Percentiles rank a stretch among this genome's conserved stretches.
Conservation (phyloP, 2,329 filamentous ascomycete species). For the Alternaria triticina region DNA sequence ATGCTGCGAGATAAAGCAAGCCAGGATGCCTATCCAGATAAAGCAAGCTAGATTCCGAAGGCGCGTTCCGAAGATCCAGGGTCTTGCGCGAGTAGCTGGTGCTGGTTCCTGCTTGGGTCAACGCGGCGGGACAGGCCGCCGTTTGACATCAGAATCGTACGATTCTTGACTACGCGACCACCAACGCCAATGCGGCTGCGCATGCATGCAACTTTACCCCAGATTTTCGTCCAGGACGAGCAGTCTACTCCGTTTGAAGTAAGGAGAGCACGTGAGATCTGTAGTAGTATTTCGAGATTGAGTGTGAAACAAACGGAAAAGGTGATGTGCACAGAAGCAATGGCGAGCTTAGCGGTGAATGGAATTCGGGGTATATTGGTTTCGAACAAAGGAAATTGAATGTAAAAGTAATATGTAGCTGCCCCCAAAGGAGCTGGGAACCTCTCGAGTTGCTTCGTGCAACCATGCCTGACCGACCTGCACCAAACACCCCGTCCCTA, state of each 20-base stretch:
- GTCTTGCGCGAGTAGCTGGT: neutral
- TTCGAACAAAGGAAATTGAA: slow-evolving; percentile 35
- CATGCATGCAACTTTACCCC: slow-evolving; percentile 21
- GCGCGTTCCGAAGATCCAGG: slow-evolving; percentile 16
- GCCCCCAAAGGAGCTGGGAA: slow-evolving; percentile 5
- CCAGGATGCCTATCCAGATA: neutral
- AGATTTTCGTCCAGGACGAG: slow-evolving; percentile 11
- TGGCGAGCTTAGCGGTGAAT: neutral
- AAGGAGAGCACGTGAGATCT: neutral
- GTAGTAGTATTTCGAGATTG: neutral
- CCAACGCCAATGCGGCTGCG: slow-evolving; percentile 13
- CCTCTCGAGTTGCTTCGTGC: slow-evolving; percentile 3
- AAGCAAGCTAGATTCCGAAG: slow-evolving; percentile 20
- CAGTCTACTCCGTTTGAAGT: neutral
- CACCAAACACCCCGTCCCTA: neutral
- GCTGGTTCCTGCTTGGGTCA: neutral
- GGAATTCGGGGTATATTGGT: slow-evolving; percentile 7
- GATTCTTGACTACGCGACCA: slow-evolving; percentile 24
- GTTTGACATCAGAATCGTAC: slow-evolving; percentile 41
- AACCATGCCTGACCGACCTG: neutral
- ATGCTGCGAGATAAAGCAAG: neutral
- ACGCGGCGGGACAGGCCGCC: slow-evolving; percentile 12
- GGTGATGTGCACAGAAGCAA: neutral
- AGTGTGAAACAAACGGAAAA: neutral
- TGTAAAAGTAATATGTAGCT: slow-evolving; percentile 35